phyloP scores from a whole-genome alignment of 208 protist genomes.

The Angomonas deanei region DNA sequence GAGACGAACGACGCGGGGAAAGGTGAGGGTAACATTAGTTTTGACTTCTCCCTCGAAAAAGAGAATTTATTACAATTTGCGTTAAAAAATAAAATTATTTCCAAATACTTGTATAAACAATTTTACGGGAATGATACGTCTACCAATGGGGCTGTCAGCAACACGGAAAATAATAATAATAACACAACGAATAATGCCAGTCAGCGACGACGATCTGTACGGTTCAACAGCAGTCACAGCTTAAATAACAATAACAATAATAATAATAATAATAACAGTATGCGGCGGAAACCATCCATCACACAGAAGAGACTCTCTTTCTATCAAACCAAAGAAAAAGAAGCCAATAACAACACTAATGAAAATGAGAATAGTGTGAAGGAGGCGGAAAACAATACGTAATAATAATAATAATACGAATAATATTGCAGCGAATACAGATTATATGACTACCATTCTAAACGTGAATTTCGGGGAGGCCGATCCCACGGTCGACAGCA shows the following conservation, averaged over 20 bases:
- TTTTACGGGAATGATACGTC: not conserved
- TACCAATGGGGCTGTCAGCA: not conserved
- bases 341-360: not conserved
- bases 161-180: constrained; percentile 3
- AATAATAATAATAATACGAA: not conserved
- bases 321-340: not conserved
- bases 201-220: not conserved
- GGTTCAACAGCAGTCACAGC: not conserved
- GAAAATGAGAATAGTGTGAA: not conserved
- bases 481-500: not conserved
- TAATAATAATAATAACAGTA: not conserved
- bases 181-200: not conserved
- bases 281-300: too few species aligned
- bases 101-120: not conserved
- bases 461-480: not conserved
- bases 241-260: not conserved
- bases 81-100: not conserved
- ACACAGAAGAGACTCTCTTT: not conserved
- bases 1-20: not conserved
- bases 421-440: not conserved
- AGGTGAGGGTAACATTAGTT: not conserved
- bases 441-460: not conserved
- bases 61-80: not conserved
- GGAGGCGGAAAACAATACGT: not conserved
- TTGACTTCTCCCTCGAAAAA: not conserved